Evolutionary conservation across 202 grass and related monocot species (phyloP).

Genomic region (Carex arenaria): DNA sequence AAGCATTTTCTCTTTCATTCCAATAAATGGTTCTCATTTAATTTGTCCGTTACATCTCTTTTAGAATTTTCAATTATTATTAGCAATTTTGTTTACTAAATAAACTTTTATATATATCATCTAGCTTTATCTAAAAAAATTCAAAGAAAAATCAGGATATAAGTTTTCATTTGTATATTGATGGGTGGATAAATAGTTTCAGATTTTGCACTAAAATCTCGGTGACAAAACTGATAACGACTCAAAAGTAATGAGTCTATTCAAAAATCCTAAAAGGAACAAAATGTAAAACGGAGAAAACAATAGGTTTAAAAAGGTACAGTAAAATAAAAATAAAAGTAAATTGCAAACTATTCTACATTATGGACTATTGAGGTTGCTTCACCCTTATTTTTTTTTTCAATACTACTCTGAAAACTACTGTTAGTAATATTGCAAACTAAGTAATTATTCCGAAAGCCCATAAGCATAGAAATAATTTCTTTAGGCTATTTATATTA

Average conservation of each 20-base stretch:
- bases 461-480: background rate
- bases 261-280: too few species aligned
- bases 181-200: too few species aligned
- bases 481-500: background rate
- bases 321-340: too few species aligned
- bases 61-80: background rate
- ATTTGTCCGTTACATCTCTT: background rate
- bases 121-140: background rate
- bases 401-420: background rate
- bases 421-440: background rate
- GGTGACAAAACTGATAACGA: too few species aligned
- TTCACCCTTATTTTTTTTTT: background rate
- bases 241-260: too few species aligned
- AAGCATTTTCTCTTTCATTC: background rate
- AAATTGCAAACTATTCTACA: too few species aligned
- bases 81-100: background rate
- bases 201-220: too few species aligned
- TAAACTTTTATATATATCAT: background rate
- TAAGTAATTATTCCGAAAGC: background rate
- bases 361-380: background rate
- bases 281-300: too few species aligned
- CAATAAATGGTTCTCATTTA: background rate
- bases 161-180: too few species aligned
- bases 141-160: too few species aligned
- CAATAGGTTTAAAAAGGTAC: too few species aligned